Conservation (phyloP, 164 flowering plant species). For the Protea cynaroides region DNA sequence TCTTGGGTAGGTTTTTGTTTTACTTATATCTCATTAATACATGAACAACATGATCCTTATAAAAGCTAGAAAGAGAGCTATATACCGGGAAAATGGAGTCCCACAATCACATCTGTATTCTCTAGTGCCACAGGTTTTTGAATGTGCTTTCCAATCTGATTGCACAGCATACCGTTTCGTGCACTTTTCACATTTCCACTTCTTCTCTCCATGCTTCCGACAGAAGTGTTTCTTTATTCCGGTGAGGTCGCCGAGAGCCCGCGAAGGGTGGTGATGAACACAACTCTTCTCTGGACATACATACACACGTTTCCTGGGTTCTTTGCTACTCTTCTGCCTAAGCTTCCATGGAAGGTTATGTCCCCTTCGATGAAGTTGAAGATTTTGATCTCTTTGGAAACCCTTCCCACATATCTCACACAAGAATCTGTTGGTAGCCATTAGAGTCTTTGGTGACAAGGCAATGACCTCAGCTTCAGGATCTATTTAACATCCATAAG, state of each 20-base stretch:
- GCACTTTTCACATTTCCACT: conserved; percentile 98
- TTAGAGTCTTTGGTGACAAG: conserved; percentile 84
- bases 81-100: conserved; percentile 78
- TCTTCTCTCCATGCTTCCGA: conserved; percentile 94
- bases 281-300: conserved; percentile 89
- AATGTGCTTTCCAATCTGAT: conserved; percentile 93
- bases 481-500: conserved; percentile 34
- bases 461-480: conserved; percentile 96
- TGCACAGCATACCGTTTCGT: conserved; percentile 88
- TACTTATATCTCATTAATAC: not conserved
- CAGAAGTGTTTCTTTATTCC: conserved; percentile 95
- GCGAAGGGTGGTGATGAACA: conserved; percentile 80
- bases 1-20: not conserved
- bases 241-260: conserved; percentile 95
- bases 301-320: conserved; percentile 66
- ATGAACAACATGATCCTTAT: not conserved
- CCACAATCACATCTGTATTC: conserved; percentile 96
- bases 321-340: conserved; percentile 70
- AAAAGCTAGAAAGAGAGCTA: not conserved
- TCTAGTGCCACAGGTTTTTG: conserved; percentile 87
- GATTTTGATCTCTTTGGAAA: conserved; percentile 89
- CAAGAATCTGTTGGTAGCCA: conserved; percentile 92
- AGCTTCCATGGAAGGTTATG: conserved; percentile 99
- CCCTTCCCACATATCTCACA: conserved; percentile 98
- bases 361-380: conserved; percentile 86